Base-by-base conservation (phyloP, 805 yeast genomes). In the Wickerhamomyces ciferrii region DNA sequence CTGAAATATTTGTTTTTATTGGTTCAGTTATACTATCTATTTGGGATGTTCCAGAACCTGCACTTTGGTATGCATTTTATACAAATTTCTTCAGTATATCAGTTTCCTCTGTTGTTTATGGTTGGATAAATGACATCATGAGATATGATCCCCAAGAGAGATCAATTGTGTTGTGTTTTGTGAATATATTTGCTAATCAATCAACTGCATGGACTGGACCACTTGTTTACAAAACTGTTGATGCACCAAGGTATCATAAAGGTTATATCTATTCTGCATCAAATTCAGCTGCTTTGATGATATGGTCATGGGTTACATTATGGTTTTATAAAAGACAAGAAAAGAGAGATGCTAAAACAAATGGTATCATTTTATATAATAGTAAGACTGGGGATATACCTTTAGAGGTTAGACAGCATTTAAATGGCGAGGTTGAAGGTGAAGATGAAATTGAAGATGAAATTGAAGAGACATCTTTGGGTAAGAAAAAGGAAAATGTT, bases 51-150 rank as follows among this genome's bases (percentile, higher is more conserved):
- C 72, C 78, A 0, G 68, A 66, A 44, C 50, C 67, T 21, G 78
- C 80, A 18, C 74, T 76, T 59, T 76, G 82, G 81, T 74, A 72
- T 61, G 81, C 74, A 2, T 78, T 44, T 21, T 34, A 11, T 13
- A 17, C 32, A 6, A 25, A 29, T 14, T 42, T 20, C 15, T 24
- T 20, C 8, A 6, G 18, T 24, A 75, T 80, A 76, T 78, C 83
- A 14, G 73, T 74, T 74, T 80, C 83, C 1, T 79, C 83, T 0
- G 78, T 74, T 1, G 58, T 78, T 20, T 80, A 79, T 58, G 70
- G 79, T 18, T 79, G 83, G 81, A 72, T 74, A 46, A 76, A 76
- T 52, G 84, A 79, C 59, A 77, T 79, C 35, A 72, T 80, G 48
- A 69, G 84, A 42, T 70, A 73, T 43, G 81, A 79, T 52, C 71